Percentiles rank a stretch among this genome's conserved stretches.
These are phyloP conservation scores for Salix suchowensis DNA, from an alignment of 345 rosid species.

Conservation along the genomic window DNA sequence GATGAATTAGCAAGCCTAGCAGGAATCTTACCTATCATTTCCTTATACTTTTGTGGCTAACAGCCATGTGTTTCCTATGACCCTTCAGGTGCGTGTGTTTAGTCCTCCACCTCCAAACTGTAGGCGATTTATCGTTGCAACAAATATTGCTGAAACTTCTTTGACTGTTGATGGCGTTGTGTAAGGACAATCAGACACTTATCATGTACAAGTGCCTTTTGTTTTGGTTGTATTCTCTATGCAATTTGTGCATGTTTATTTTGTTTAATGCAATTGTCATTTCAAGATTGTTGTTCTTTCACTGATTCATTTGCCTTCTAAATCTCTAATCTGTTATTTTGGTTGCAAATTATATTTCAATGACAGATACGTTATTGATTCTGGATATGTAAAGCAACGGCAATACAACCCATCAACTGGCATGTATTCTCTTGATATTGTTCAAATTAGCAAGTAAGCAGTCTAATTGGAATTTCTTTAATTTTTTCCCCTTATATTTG, in stretches of 20 bases:
- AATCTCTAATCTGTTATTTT: constrained; percentile 13
- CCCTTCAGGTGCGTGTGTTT: constrained; percentile 82
- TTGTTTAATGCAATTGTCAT: neutral
- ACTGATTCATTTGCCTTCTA: neutral
- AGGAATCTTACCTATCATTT: neutral
- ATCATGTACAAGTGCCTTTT: constrained; percentile 9
- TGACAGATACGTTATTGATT: constrained; percentile 88
- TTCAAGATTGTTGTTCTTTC: neutral
- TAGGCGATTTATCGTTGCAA: constrained; percentile 85
- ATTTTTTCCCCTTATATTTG: neutral
- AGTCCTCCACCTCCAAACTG: constrained; percentile 92
- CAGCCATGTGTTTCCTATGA: constrained; percentile 17
- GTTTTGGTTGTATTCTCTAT: constrained; percentile 9
- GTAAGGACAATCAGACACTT: constrained; percentile 57
- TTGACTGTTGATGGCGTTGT: constrained; percentile 97
- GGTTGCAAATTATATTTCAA: constrained; percentile 15
- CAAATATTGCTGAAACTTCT: constrained; percentile 97
- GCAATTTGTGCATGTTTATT: neutral
- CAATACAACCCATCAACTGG: constrained; percentile 91
- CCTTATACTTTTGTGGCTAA: constrained; percentile 4
- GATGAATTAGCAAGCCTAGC: no score
- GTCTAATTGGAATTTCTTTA: neutral
- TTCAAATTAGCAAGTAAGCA: constrained; percentile 94
- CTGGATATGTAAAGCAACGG: constrained; percentile 93
- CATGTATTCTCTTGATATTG: constrained; percentile 95